Evolutionary conservation across 176 grass and related monocot genomes (phyloP), one percentile per base, ranked within the genome.

Genomic region (Cocos nucifera): DNA sequence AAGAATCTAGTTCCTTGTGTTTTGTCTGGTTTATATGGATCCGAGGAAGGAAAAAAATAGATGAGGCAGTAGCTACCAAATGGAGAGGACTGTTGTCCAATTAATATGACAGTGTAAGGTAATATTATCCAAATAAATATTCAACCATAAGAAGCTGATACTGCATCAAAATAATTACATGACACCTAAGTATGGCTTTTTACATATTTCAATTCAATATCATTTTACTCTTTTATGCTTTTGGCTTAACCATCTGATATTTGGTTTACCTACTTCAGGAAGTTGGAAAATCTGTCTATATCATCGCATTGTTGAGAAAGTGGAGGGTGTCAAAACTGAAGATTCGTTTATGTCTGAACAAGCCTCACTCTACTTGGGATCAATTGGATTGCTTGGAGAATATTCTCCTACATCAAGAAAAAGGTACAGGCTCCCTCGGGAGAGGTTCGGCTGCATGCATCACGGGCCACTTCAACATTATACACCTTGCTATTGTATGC

Each of bases 261-360:
- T 35, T 35, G 32, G 32, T 35, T 35, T 8, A 9, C 8, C 32
- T 57, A 3, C 9, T 49, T 30, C 15, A 69, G 66, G 53, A 20
- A 57, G 1, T 57, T 15, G 10, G 21, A 53, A 44, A 15, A 22
- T 32, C 19, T 15, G 14, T 21, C 39, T 26, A 24, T 22, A 55
- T 10, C 15, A 15, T 17, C 56, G 26, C 24, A 66, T 35, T 18
- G 4, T 20, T 60, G 56, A 21, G 16, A 71, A 71, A 51, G 56
- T 71, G 56, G 35, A 71, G 39, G 56, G 17, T 22, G 56, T 60
- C 2, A 62, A 73, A 22, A 5, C 48, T 39, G 70, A 73, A 71
- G 56, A 22, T 71, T 73, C 70, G 54, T 73, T 73, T 73, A 73
- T 73, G 70, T 73, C 70, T 73, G 70, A 54, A 53, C 59, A 73